Base-by-base conservation (phyloP, 2,329 filamentous ascomycete genomes). In the Fusarium sp. region DNA sequence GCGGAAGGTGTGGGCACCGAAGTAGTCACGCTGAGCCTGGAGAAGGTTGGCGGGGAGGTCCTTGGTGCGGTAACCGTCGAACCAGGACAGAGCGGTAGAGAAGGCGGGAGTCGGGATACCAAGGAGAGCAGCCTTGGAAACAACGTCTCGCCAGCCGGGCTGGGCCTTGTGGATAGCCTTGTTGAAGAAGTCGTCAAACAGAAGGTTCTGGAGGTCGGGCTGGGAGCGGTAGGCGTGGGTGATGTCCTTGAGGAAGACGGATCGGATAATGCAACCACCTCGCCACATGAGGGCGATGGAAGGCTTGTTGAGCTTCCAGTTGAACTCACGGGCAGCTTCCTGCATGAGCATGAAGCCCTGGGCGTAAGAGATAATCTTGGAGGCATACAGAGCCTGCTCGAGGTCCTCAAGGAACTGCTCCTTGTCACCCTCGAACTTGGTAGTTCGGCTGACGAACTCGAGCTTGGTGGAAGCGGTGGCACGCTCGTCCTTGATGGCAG, bases 301-400 rank as follows among this genome's bases (percentile, higher is more conserved):
- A 75, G 96, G 96, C 93, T 98, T 98, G 93, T 99, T 98, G 78
- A 99, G 92, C 90, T 98, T 98, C 96, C 96, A 99, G 78, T 86
- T 85, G 88, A 97, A 99, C 84, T 98, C 94, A 85, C 92, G 94
- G 84, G 95, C 96, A 78, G 96, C 95, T 93, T 97, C 93, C 88
- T 98, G 95, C 90, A 99, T 98, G 81, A 99, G 90, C 95, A 98
- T 98, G 91, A 99, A 99, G 83, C 96, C 96, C 87, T 99, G 96
- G 75, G 96, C 94, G 83, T 99, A 99, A 25, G 96, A 99, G 86
- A 99, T 98, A 83, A 99, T 99, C 93, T 99, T 99, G 81, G 95
- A 98, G 76, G 96, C 96, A 83, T 99, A 99, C 71, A 99, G 91
- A 77, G 95, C 96, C 89, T 99, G 96, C 89, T 99, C 96, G 57